Evolutionary conservation across 257 asterid species (phyloP).

Genomic region (Penstemon newberryi): DNA sequence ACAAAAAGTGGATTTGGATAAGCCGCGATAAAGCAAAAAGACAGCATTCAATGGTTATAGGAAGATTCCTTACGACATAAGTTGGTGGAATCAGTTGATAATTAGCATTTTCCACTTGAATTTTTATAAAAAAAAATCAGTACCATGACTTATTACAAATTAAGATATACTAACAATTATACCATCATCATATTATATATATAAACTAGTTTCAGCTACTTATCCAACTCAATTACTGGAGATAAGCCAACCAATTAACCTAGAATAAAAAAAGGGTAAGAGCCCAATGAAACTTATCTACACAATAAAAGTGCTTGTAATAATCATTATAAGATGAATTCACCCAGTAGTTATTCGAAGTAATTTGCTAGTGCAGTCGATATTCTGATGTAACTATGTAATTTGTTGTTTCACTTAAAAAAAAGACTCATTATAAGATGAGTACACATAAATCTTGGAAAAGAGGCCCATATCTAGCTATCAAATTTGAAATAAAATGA

Average conservation of each 20-base stretch:
- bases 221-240: slow-evolving; percentile 20
- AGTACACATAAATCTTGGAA: slow-evolving; percentile 12
- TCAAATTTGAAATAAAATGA: slow-evolving; percentile 12
- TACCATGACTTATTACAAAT: background rate
- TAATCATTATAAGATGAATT: too few species aligned
- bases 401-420: too few species aligned
- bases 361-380: too few species aligned
- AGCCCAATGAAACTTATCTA: background rate
- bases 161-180: background rate
- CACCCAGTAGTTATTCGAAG: too few species aligned
- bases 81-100: slow-evolving; percentile 11
- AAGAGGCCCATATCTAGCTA: slow-evolving; percentile 16
- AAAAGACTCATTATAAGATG: background rate
- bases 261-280: background rate
- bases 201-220: slow-evolving; percentile 18
- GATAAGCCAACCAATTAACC: slow-evolving; percentile 24
- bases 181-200: slow-evolving; percentile 1
- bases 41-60: background rate
- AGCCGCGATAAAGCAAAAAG: background rate
- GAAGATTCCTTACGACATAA: background rate
- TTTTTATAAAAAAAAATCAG: too few species aligned
- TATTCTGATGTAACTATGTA: too few species aligned
- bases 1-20: slow-evolving; percentile 5
- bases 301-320: background rate
- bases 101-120: background rate